phyloP scores from a whole-genome alignment of 2,329 filamentous ascomycete species.

The Arthrobotrys iridis region DNA sequence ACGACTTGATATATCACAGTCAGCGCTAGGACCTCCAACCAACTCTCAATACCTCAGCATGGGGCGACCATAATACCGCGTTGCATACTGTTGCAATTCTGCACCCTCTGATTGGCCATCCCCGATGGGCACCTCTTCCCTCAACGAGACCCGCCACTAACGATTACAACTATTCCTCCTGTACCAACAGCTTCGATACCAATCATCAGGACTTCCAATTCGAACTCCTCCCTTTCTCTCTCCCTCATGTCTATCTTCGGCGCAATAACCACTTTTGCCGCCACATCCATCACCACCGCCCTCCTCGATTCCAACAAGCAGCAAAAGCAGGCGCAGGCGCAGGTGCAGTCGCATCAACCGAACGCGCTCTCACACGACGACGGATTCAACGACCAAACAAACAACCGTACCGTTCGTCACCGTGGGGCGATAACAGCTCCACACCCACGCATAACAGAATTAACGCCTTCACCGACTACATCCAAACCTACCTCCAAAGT shows the following conservation, averaged over 20 bases:
- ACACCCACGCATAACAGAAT: slow-evolving; percentile 14
- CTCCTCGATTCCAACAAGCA: slow-evolving; percentile 23
- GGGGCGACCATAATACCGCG: too few species aligned
- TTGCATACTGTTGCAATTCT: neutral
- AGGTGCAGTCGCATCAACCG: neutral
- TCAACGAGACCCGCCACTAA: neutral
- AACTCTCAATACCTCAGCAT: too few species aligned
- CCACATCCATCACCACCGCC: slow-evolving; percentile 12
- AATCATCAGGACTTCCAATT: too few species aligned
- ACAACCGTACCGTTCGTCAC: neutral
- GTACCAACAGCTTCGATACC: too few species aligned
- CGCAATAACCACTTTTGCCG: slow-evolving; percentile 25
- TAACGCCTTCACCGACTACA: slow-evolving; percentile 1
- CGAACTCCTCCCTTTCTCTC: neutral
- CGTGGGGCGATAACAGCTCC: neutral
- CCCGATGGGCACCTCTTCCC: neutral
- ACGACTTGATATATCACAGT: too few species aligned
- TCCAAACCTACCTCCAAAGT: neutral
- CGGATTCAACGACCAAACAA: slow-evolving; percentile 2
- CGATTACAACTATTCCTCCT: neutral
- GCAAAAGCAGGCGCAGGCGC: too few species aligned
- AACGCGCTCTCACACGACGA: slow-evolving; percentile 4
- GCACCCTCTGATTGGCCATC: neutral
- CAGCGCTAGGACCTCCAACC: too few species aligned
- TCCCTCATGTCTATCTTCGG: slow-evolving; percentile 43